Conservation (phyloP, 2,329 filamentous ascomycete genomes). For the Seiridium cupressi region DNA sequence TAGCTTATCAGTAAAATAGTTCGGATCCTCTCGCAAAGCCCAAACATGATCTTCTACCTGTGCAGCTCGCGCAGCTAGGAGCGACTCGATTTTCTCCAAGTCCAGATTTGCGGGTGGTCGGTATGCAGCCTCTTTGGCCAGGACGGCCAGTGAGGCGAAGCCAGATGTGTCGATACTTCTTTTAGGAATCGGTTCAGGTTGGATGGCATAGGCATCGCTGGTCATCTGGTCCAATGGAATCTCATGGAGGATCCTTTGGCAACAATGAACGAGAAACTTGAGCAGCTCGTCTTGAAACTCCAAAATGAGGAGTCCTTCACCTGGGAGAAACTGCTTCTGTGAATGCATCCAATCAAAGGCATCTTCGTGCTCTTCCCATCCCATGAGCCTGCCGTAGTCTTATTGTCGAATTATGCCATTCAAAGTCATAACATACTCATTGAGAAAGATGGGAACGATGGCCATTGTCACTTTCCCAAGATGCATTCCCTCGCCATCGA, state of each 20-base stretch:
- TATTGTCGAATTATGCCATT: slow-evolving; percentile 21
- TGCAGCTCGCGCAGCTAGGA: slow-evolving; percentile 39
- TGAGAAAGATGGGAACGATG: slow-evolving; percentile 25
- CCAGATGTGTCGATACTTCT: slow-evolving; percentile 26
- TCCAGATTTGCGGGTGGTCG: slow-evolving; percentile 44
- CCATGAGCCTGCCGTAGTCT: slow-evolving; percentile 34
- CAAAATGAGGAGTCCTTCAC: slow-evolving; percentile 47
- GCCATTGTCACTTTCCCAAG: slow-evolving; percentile 24
- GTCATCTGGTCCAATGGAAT: slow-evolving; percentile 30
- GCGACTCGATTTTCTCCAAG: slow-evolving; percentile 37
- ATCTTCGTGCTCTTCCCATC: slow-evolving; percentile 32
- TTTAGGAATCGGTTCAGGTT: slow-evolving; percentile 34
- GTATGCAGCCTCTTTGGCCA: slow-evolving; percentile 52
- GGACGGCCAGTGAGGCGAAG: slow-evolving; percentile 34
- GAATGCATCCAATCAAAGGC: slow-evolving; percentile 34
- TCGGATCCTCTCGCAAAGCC: slow-evolving; percentile 56
- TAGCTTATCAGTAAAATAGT: slow-evolving; percentile 50
- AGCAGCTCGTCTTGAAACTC: slow-evolving; percentile 48
- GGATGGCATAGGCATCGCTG: slow-evolving; percentile 26
- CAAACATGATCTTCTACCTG: slow-evolving; percentile 53
- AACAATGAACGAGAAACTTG: slow-evolving; percentile 48
- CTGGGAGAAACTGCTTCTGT: slow-evolving; percentile 36
- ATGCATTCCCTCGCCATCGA: slow-evolving; percentile 36
- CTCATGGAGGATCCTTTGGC: slow-evolving; percentile 49
- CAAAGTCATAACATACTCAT: slow-evolving; percentile 32